Evolutionary conservation across 2,329 filamentous ascomycete species (phyloP).

Genomic region (Mycosphaerella sp.): DNA sequence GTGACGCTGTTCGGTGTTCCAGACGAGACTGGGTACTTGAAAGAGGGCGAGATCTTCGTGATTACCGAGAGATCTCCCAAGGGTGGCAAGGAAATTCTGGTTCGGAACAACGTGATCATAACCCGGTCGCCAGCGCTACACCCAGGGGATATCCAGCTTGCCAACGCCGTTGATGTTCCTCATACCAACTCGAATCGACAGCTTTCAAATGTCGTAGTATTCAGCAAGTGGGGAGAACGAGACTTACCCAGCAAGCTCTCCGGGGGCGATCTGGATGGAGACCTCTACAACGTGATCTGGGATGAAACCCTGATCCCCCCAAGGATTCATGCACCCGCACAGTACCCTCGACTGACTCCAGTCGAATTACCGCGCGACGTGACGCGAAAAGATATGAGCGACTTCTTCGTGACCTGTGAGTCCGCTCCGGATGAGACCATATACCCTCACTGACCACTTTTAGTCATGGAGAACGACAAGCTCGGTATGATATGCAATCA

Average conservation of each 20-base stretch:
- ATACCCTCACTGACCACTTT: constrained; percentile 39
- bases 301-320: constrained; percentile 50
- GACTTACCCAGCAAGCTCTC: constrained; percentile 74
- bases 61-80: constrained; percentile 44
- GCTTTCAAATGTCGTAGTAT: constrained; percentile 69
- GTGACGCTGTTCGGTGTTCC: constrained; percentile 77
- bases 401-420: constrained; percentile 68
- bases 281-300: constrained; percentile 57
- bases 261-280: constrained; percentile 79
- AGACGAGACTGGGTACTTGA: constrained; percentile 67
- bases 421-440: constrained; percentile 30
- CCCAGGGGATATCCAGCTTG: constrained; percentile 71
- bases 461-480: constrained; percentile 51
- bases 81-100: constrained; percentile 29
- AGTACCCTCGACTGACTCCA: constrained; percentile 59
- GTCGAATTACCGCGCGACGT: constrained; percentile 58
- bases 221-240: constrained; percentile 63
- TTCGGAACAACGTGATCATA: constrained; percentile 51
- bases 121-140: constrained; percentile 77
- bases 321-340: constrained; percentile 52
- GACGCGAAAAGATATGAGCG: constrained; percentile 59
- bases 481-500: constrained; percentile 39
- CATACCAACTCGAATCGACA: constrained; percentile 53
- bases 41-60: constrained; percentile 63
- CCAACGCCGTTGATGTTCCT: constrained; percentile 55